Evolutionary conservation across 257 asterid genomes (phyloP).

Genomic region (Anisodus acutangulus): DNA sequence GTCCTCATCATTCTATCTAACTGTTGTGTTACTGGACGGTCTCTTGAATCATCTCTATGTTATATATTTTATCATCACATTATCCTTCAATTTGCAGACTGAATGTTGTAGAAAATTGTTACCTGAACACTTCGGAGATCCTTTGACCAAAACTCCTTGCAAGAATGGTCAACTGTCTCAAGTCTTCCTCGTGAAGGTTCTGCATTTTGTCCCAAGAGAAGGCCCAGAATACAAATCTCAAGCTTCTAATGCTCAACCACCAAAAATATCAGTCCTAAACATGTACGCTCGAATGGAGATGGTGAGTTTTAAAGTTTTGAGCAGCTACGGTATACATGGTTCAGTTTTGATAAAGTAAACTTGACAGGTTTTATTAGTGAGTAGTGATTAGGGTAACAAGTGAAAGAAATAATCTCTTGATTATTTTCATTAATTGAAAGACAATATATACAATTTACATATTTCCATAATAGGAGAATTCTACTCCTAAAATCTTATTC

Average conservation of each 20-base stretch:
- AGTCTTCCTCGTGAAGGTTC: slow-evolving; percentile 47
- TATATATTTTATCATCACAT: not conserved
- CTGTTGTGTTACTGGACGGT: not conserved
- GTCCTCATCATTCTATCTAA: not conserved
- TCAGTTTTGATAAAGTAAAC: not conserved
- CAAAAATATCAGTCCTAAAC: not conserved
- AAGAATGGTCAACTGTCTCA: slow-evolving; percentile 82
- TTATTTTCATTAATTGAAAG: too few relatives aligned
- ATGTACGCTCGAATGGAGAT: slow-evolving; percentile 1
- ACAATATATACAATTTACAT: too few relatives aligned
- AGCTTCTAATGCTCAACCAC: not conserved
- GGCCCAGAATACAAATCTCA: slow-evolving; percentile 11
- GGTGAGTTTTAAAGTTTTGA: not conserved
- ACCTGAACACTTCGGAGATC: slow-evolving; percentile 87
- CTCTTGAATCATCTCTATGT: not conserved
- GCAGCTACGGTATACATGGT: not conserved
- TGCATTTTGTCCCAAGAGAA: slow-evolving; percentile 17
- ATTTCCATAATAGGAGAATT: too few relatives aligned
- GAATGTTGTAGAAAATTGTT: slow-evolving; percentile 83
- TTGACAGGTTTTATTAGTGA: not conserved
- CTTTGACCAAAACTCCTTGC: slow-evolving; percentile 60
- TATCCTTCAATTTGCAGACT: slow-evolving; percentile 52
- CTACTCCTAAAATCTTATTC: too few relatives aligned
- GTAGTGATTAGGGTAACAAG: not conserved
- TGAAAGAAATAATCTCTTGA: too few relatives aligned